These are phyloP conservation scores for Nemania sp. DNA, from an alignment of 2,329 filamentous ascomycete species.

Conservation along the genomic window DNA sequence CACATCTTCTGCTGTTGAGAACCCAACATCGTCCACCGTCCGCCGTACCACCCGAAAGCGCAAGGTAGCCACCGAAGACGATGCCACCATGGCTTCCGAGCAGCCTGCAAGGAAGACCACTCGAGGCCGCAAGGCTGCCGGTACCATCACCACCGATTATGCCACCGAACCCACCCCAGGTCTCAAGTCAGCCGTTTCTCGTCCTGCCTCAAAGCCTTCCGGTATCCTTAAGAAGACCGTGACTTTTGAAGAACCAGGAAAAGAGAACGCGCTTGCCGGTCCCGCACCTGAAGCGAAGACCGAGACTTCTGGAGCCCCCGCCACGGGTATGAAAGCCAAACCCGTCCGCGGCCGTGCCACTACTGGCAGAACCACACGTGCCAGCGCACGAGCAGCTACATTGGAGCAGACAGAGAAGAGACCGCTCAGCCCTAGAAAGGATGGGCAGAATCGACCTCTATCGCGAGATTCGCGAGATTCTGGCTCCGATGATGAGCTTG, in stretches of 20 bases:
- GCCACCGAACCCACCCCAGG: slow-evolving; percentile 41
- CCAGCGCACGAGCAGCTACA: slow-evolving; percentile 42
- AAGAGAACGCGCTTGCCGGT: slow-evolving; percentile 61
- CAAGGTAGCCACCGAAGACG: slow-evolving; percentile 37
- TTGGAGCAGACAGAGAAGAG: slow-evolving; percentile 48
- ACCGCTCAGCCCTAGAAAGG: slow-evolving; percentile 68
- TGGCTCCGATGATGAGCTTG: slow-evolving; percentile 65
- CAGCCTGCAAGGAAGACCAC: slow-evolving; percentile 44
- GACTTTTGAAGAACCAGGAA: slow-evolving; percentile 67
- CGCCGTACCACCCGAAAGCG: slow-evolving; percentile 39
- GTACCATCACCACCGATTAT: slow-evolving; percentile 45
- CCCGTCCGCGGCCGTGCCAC: slow-evolving; percentile 54
- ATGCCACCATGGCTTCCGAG: slow-evolving; percentile 33
- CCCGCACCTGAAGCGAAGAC: slow-evolving; percentile 41
- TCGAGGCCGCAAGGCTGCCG: slow-evolving; percentile 43
- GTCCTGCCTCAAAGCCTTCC: slow-evolving; percentile 34
- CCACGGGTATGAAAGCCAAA: slow-evolving; percentile 49
- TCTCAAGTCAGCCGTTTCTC: slow-evolving; percentile 48
- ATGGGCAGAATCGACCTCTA: slow-evolving; percentile 57
- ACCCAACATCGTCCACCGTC: slow-evolving; percentile 38
- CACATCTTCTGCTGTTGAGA: slow-evolving; percentile 25
- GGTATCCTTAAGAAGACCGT: slow-evolving; percentile 59
- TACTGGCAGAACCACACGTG: slow-evolving; percentile 44
- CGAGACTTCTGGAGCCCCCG: slow-evolving; percentile 41
- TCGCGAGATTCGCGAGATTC: slow-evolving; percentile 51